phyloP scores from a whole-genome alignment of 108 stramenopile genomes.

The Discostella stelligeroides region DNA sequence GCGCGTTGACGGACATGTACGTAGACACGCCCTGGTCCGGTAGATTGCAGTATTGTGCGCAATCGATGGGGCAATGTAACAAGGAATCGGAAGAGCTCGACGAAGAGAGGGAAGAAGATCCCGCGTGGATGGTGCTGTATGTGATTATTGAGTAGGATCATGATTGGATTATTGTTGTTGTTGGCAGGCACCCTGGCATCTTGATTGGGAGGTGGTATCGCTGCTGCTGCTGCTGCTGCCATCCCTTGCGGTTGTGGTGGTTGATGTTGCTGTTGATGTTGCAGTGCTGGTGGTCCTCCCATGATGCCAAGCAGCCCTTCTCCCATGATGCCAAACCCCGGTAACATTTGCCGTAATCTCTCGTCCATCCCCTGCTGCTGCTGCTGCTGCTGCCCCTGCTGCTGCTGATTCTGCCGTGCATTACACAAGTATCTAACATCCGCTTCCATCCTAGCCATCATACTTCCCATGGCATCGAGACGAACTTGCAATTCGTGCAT shows the following conservation, averaged over 20 bases:
- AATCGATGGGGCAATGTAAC: constrained; percentile 10
- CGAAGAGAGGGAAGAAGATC: constrained; percentile 26
- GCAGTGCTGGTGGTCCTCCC: background rate
- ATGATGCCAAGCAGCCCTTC: background rate
- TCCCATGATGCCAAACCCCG: background rate
- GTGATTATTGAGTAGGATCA: constrained; percentile 2
- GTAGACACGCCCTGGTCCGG: constrained; percentile 38
- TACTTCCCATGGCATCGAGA: constrained; percentile 27
- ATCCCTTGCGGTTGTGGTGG: background rate
- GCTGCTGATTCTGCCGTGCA: background rate
- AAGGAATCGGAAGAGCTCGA: background rate
- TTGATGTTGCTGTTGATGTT: background rate
- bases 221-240: background rate
- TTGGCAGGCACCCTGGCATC: background rate
- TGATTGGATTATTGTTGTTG: background rate
- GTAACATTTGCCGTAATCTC: background rate
- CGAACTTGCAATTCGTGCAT: constrained; percentile 28
- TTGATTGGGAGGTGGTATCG: background rate
- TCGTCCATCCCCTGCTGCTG: background rate
- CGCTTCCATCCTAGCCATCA: constrained; percentile 28
- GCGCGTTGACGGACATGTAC: constrained; percentile 20
- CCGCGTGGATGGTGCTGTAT: constrained; percentile 9
- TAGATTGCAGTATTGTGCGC: constrained; percentile 24
- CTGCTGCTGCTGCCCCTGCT: background rate
- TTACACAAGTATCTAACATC: constrained; percentile 30